These are phyloP conservation scores for Dryas octopetala DNA, from an alignment of 306 rosid genomes.

Conservation along the genomic window DNA sequence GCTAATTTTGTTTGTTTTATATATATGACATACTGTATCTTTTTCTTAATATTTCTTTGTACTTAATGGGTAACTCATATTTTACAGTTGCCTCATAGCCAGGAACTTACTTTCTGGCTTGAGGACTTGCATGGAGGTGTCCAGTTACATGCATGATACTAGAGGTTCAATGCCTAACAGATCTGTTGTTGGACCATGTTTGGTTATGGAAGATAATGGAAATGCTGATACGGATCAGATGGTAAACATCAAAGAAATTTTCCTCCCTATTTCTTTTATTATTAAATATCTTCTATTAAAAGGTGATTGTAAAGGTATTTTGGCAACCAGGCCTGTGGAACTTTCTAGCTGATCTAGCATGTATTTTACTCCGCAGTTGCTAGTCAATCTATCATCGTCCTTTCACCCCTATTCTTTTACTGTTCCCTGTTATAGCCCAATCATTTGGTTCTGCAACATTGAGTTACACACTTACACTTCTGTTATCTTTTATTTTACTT, in stretches of 20 bases:
- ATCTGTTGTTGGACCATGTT: constrained; percentile 47
- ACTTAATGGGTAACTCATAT: constrained; percentile 29
- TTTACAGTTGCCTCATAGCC: constrained; percentile 92
- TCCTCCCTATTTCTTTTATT: background rate
- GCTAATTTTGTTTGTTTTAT: background rate
- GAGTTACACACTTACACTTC: background rate
- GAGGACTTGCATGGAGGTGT: constrained; percentile 83
- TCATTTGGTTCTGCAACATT: constrained; percentile 25
- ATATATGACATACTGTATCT: background rate
- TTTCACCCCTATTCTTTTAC: background rate
- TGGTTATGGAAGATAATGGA: constrained; percentile 55
- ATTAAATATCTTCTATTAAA: background rate
- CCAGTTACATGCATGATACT: constrained; percentile 71
- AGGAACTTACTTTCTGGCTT: constrained; percentile 95
- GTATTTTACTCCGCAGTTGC: background rate
- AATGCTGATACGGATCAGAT: constrained; percentile 53
- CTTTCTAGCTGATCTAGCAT: background rate
- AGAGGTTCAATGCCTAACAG: constrained; percentile 53
- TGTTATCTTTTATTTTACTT: background rate
- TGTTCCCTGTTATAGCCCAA: constrained; percentile 6
- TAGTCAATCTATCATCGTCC: background rate
- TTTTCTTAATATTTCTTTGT: constrained; percentile 8
- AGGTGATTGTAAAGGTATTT: background rate
- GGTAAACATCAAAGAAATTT: constrained; percentile 41
- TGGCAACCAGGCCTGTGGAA: background rate